Evolutionary conservation across 2,329 filamentous ascomycete genomes (phyloP).

Genomic region (Colletotrichum sp.): DNA sequence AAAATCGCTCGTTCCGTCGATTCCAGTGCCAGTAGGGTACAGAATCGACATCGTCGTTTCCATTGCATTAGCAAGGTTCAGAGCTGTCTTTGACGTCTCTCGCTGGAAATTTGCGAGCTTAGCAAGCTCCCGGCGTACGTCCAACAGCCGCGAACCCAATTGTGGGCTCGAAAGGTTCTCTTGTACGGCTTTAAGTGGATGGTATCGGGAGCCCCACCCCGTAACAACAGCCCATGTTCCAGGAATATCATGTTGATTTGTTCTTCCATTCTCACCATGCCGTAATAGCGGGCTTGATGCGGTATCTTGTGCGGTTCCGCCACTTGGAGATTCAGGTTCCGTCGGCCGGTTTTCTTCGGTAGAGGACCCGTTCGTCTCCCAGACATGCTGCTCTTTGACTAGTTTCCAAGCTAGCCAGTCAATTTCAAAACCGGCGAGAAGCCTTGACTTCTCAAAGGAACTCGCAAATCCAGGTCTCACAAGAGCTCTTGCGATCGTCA

Average conservation of each 20-base stretch:
- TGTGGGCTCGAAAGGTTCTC: accelerated
- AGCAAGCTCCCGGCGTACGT: background rate
- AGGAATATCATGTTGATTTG: background rate
- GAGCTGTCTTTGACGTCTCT: background rate
- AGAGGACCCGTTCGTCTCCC: background rate
- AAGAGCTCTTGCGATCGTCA: background rate
- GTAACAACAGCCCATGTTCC: background rate
- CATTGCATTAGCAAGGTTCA: background rate
- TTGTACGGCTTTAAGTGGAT: background rate
- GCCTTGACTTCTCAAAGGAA: background rate
- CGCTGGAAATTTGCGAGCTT: background rate
- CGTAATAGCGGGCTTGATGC: background rate
- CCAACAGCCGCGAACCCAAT: background rate
- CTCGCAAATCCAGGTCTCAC: background rate
- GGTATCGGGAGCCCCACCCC: background rate
- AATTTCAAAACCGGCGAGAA: background rate
- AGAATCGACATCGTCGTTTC: background rate
- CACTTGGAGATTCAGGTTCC: background rate
- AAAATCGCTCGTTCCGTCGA: background rate
- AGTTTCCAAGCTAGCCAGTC: background rate
- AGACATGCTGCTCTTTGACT: background rate
- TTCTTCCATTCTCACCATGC: background rate
- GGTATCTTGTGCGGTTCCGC: background rate
- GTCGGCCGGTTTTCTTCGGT: background rate
- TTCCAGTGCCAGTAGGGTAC: background rate